Base-by-base conservation (phyloP, 2,329 filamentous ascomycete genomes). In the Colletotrichum sp. region DNA sequence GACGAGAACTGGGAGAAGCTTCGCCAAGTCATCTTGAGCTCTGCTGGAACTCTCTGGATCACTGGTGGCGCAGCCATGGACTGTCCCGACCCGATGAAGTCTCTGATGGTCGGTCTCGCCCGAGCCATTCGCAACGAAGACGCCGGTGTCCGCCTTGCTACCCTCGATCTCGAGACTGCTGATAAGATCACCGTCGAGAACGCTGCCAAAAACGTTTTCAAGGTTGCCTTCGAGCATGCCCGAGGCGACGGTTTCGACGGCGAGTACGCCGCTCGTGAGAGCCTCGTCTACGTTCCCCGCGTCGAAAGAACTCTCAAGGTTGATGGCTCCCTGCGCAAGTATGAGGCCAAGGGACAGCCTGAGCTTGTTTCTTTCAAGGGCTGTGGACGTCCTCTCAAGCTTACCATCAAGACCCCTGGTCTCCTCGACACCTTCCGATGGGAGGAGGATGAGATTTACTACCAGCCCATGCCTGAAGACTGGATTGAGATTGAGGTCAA, bases 401-500 rank as follows among this genome's bases (percentile, higher is more conserved):
- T 82, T 24, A 66, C 73, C 8, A 69, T 80, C 13, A 79, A 78
- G 13, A 78, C 78, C 9, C 76, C 76, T 15, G 81, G 81, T 24
- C 62, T 67, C 9, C 76, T 82, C 8, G 80, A 81, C 26, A 81
- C 79, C 3, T 75, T 83, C n/a, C 76, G 77, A 8, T 82, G 79
- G 49, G 64, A 77, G 28, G 76, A 80, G 21, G 80, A 81, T 49
- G 63, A 66, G n/a, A 16, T 39, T 24, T 68, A 72, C 63, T 64
- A 63, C 39, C 49, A 68, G 59, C 69, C 73, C 3, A 28, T 76
- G 70, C 39, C 55, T 16, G 69, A 72, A 15, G 64, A 72, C 63
- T 63, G 70, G 70, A 78, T 83, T 6, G 78, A 79, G 59, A 79
- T 84, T 26, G 79, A 82, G 69, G 77, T 81, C 71, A 76, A 78